Conservation (phyloP, 2,329 filamentous ascomycete genomes). For the Xylogone sp. region DNA sequence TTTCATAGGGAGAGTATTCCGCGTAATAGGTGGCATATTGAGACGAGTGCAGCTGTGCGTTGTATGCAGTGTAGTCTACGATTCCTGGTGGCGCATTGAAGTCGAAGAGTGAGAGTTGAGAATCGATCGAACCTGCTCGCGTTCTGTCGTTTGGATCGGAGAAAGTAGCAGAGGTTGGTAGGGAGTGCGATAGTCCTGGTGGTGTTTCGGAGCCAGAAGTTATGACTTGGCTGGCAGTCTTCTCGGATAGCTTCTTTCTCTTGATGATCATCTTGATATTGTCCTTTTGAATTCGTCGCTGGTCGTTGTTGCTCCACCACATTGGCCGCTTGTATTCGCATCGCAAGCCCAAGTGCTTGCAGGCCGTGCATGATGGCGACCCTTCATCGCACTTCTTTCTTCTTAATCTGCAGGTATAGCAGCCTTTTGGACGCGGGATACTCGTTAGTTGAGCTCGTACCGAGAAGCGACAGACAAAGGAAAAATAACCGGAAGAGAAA, state of each 20-base stretch:
- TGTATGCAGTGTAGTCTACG: constrained; percentile 58
- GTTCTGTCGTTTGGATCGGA: constrained; percentile 71
- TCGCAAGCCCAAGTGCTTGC: constrained; percentile 68
- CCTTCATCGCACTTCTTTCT: constrained; percentile 69
- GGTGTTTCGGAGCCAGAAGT: constrained; percentile 56
- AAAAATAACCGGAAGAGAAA: constrained; percentile 19
- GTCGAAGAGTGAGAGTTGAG: constrained; percentile 71
- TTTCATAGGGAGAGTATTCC: constrained; percentile 78
- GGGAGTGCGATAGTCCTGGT: constrained; percentile 74
- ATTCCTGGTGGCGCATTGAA: constrained; percentile 59
- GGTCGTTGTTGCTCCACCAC: constrained; percentile 96
- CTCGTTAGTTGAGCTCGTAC: constrained; percentile 56
- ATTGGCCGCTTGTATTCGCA: constrained; percentile 96
- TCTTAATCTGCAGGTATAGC: constrained; percentile 65
- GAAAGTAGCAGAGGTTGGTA: constrained; percentile 76
- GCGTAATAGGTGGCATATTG: constrained; percentile 41
- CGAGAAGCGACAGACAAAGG: constrained; percentile 24
- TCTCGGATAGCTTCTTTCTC: constrained; percentile 90
- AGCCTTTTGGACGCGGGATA: constrained; percentile 41
- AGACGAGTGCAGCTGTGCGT: constrained; percentile 52
- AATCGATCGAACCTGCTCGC: constrained; percentile 75
- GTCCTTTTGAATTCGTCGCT: constrained; percentile 84
- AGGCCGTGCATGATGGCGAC: constrained; percentile 58
- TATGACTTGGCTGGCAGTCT: constrained; percentile 53
- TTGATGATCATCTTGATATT: constrained; percentile 97